phyloP scores from a whole-genome alignment of 306 rosid genomes.

The Castanea mollissima region DNA sequence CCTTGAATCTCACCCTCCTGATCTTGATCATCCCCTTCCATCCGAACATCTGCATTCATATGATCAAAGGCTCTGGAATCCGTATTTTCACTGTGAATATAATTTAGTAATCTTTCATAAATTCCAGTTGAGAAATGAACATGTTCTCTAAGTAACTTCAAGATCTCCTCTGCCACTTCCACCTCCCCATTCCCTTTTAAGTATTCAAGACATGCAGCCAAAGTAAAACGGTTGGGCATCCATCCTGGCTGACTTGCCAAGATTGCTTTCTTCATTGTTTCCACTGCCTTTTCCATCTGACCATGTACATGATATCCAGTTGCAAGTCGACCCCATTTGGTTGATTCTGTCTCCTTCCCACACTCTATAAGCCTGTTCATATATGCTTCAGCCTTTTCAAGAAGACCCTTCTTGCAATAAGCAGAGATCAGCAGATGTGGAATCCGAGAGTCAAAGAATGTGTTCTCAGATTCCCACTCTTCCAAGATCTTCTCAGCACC shows the following conservation, averaged over 20 bases:
- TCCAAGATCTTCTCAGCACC: slow-evolving; percentile 58
- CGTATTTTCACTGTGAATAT: slow-evolving; percentile 27
- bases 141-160: slow-evolving; percentile 29
- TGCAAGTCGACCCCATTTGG: slow-evolving; percentile 50
- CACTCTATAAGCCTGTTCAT: slow-evolving; percentile 41
- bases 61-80: slow-evolving; percentile 27
- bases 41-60: slow-evolving; percentile 18
- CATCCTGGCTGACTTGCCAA: slow-evolving; percentile 20
- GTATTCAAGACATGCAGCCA: slow-evolving; percentile 49
- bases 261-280: slow-evolving; percentile 47
- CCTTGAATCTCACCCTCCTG: neutral
- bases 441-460: slow-evolving; percentile 44
- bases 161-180: slow-evolving; percentile 46
- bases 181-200: slow-evolving; percentile 54
- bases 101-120: slow-evolving; percentile 31
- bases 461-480: slow-evolving; percentile 58
- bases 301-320: slow-evolving; percentile 33
- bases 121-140: slow-evolving; percentile 16
- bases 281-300: slow-evolving; percentile 57
- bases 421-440: slow-evolving; percentile 51
- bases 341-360: slow-evolving; percentile 44
- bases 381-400: slow-evolving; percentile 53
- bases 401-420: slow-evolving; percentile 52
- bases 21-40: slow-evolving; percentile 10
- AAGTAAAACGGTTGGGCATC: slow-evolving; percentile 27